These are phyloP conservation scores for Cladophialophora exuberans DNA, from an alignment of 2,329 filamentous ascomycete genomes.

Conservation along the genomic window DNA sequence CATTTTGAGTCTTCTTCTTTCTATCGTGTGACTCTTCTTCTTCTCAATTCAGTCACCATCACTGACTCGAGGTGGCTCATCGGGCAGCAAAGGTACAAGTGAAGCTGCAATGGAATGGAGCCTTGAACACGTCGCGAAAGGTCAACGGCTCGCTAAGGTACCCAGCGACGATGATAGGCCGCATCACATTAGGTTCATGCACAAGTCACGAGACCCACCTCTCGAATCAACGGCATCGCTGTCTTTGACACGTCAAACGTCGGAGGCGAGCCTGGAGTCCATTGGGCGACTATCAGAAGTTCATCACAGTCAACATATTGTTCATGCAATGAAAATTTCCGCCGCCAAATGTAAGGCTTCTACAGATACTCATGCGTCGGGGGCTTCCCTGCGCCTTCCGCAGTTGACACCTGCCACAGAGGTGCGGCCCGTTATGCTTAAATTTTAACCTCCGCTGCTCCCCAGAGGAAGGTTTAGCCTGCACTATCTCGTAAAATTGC, in stretches of 20 bases:
- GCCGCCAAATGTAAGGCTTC: no score
- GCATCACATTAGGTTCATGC: conserved; percentile 9
- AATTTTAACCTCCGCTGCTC: no score
- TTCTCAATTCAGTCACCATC: background rate
- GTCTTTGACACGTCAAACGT: background rate
- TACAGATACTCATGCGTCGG: no score
- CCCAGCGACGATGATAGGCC: conserved; percentile 7
- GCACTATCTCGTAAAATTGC: no score
- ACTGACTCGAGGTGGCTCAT: conserved; percentile 11
- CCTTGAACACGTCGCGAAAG: conserved; percentile 25
- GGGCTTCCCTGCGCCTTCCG: no score
- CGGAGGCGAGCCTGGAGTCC: background rate
- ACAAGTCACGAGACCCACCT: conserved; percentile 1
- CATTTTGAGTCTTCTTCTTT: conserved; percentile 6
- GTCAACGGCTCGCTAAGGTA: conserved; percentile 25
- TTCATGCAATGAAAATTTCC: no score
- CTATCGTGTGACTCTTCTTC: conserved; percentile 6
- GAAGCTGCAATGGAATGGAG: conserved; percentile 16
- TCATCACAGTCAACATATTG: no score
- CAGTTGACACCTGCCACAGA: no score
- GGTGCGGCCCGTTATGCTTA: no score
- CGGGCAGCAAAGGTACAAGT: conserved; percentile 28
- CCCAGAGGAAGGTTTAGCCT: no score
- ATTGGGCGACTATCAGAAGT: background rate
- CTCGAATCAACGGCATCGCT: background rate